Base-by-base conservation (phyloP, 2,329 filamentous ascomycete genomes). In the Colletotrichum musae region DNA sequence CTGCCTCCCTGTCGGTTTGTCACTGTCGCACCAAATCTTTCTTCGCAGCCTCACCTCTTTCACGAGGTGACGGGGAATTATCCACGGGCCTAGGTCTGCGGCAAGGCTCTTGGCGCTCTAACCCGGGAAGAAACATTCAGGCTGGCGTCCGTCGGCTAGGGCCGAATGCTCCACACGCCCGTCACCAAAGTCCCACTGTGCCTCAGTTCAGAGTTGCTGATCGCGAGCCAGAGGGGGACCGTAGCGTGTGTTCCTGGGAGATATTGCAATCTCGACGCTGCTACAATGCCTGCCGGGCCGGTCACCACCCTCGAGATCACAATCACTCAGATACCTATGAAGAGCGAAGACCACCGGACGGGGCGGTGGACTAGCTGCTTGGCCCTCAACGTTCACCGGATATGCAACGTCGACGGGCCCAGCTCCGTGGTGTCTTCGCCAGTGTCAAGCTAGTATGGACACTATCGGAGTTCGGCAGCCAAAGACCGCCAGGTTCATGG, bases 391-490 rank as follows among this genome's bases (percentile, higher is more conserved):
- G 51, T 57, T 39, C 41, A 60, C 50, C 50, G 32, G 62, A 26
- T 39, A 18, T 50, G 62, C 24, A 64, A 48, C 50, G 41, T 36
- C 60, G 50, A 41, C 41, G 32, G 26, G 32, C 28, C 21, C 65
- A 65, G 28, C 41, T 64, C 47, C 39, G 39, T n/a, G 24, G 13
- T 28, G 52, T 64, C 52, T 45, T 24, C 43, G 53, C 53, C 26
- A 47, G n/a, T 53, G 18, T 47, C 28, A 28, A 48, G 59, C 47
- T 48, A 53, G 50, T 21, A 39, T 61, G 56, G n/a, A 18, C 50
- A 56, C 16, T 51, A 43, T 36, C 66, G 66, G 54, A 59, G 39
- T 60, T 66, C 56, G 56, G 62, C 67, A 69, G 56, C 51, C 56
- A 66, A 26, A 69, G 50, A 66, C 62, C 54, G 43, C 41, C 56